Base-by-base conservation (phyloP, 176 grass and related monocot species). In the Eleusine indica region DNA sequence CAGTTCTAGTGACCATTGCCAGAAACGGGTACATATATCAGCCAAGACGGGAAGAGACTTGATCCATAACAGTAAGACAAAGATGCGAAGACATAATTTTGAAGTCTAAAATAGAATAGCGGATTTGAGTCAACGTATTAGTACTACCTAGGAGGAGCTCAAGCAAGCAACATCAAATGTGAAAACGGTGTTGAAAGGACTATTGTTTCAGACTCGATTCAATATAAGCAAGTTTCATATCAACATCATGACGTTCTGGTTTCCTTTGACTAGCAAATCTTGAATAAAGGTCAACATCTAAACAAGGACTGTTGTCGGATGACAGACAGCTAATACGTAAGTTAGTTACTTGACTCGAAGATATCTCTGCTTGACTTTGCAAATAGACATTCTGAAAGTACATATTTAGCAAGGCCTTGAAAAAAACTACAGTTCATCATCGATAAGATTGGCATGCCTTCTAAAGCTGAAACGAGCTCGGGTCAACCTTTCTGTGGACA, bases 301-400 rank as follows among this genome's bases (percentile, higher is more conserved):
- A 80, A 52, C n/a, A 68, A 80, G 66, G 32, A 75, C 41, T 56
- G 58, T 6, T 61, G 48, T 72, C 19, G 16, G 17, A 78, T 42
- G 54, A 77, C 4, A 56, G 12, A 7, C 16, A 72, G 21, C 47
- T 71, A 19, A 21, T 9, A 46, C 14, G 6, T 56, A 54, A 64
- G 16, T 78, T 69, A 25, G 13, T 28, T 22, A 22, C 32, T 65
- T 56, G 56, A 83, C n/a, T 58, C 51, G 7, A 70, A 1, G 49
- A 47, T 16, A 3, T 88, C 39, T 28, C 56, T 74, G 75, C 18
- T 68, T 74, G 37, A 28, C 48, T 68, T 48, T 21, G 28, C 11
- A 30, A 35, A 77, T 52, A 67, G 2, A 49, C 47, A 70, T 2
- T 29, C 11, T 18, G 21, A 28, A 79, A 25, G 56, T 46, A 44